A percentile compares a stretch with the other conserved stretches of the same genome.
Conservation (phyloP, 257 asterid genomes). For the Solanum lycopersicoides region DNA sequence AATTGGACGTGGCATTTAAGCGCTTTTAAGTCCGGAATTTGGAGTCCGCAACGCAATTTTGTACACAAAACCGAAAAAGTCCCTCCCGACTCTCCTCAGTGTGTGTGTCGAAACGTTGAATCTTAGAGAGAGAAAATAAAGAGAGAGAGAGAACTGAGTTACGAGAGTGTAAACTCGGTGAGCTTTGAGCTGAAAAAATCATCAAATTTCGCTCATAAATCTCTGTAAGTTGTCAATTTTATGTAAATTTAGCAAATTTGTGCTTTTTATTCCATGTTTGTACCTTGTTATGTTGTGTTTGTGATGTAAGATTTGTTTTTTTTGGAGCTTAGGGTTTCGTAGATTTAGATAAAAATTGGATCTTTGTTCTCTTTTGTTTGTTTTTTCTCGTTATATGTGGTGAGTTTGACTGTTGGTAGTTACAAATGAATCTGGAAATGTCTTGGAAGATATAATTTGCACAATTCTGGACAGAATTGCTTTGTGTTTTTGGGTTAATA, state of each 20-base stretch:
- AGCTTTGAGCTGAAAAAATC: slow-evolving; percentile 3
- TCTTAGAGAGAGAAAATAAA: slow-evolving; percentile 3
- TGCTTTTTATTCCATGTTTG: not conserved
- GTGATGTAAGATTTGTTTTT: not conserved
- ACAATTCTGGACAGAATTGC: not conserved
- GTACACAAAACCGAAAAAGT: slow-evolving; percentile 3
- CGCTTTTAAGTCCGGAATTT: slow-evolving; percentile 62
- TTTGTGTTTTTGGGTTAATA: not conserved
- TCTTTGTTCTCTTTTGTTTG: not conserved
- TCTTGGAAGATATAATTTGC: not conserved
- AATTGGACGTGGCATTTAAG: slow-evolving; percentile 51
- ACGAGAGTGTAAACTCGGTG: slow-evolving; percentile 1
- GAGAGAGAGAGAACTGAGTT: not conserved
- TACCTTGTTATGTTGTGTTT: not conserved
- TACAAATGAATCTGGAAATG: not conserved
- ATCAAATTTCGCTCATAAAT: slow-evolving; percentile 7
- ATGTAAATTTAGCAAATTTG: not conserved
- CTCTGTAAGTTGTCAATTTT: slow-evolving; percentile 14
- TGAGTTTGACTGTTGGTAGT: not conserved
- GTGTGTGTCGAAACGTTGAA: slow-evolving; percentile 18
- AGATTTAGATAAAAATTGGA: not conserved
- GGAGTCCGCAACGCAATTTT: slow-evolving; percentile 54
- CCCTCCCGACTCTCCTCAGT: not conserved
- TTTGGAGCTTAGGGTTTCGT: slow-evolving; percentile 36
- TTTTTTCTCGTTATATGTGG: not conserved